phyloP scores from a whole-genome alignment of 306 rosid species.

The Crataegus laevigata region DNA sequence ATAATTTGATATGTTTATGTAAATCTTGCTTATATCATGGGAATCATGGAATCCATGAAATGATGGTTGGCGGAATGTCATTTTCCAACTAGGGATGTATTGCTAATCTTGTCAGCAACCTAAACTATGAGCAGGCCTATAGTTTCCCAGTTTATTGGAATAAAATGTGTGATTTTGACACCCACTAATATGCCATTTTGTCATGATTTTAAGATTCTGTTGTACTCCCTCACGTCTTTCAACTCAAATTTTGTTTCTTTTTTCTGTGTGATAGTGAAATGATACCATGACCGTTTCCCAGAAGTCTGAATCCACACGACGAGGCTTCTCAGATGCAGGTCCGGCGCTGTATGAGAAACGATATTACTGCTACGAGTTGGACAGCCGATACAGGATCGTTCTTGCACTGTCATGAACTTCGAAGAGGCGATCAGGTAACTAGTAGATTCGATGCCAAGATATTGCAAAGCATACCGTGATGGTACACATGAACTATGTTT shows the following conservation, averaged over 20 bases:
- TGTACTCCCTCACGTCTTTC: not conserved
- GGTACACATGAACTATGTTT: not conserved
- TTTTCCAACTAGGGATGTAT: not conserved
- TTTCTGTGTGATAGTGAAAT: not conserved
- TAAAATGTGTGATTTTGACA: conserved; percentile 13
- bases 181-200: not conserved
- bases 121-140: not conserved
- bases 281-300: not conserved
- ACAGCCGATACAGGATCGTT: not conserved
- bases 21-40: not conserved
- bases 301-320: not conserved
- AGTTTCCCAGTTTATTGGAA: conserved; percentile 1
- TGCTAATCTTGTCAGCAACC: not conserved
- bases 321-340: not conserved
- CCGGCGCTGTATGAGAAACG: not conserved
- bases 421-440: not conserved
- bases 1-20: not conserved
- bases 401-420: not conserved
- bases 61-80: not conserved
- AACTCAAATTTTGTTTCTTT: not conserved
- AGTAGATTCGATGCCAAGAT: not conserved
- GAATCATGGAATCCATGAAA: not conserved
- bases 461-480: not conserved
- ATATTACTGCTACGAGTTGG: not conserved
- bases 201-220: not conserved